phyloP scores from a whole-genome alignment of 805 yeast genomes.

The Suhomyces vadensis region DNA sequence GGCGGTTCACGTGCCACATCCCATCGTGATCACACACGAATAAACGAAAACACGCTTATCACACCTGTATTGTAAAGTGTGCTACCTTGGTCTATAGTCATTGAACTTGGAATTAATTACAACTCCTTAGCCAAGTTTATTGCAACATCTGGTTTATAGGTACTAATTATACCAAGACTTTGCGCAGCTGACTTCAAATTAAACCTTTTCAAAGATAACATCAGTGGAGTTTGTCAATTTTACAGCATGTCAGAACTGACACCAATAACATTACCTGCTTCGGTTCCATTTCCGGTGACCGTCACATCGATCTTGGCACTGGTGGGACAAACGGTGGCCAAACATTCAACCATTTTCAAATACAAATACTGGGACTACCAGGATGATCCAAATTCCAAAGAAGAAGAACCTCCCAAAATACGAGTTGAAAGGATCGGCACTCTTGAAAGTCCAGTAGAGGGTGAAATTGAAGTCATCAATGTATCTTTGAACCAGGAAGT shows the following conservation, averaged over 20 bases:
- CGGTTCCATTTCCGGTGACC: slow-evolving; percentile 68
- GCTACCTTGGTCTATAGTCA: background rate
- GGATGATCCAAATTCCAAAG: slow-evolving; percentile 51
- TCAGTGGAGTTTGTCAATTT: too few relatives aligned
- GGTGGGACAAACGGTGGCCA: slow-evolving; percentile 47
- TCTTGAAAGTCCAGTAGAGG: slow-evolving; percentile 83
- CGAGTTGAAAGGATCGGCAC: slow-evolving; percentile 71
- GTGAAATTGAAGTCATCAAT: slow-evolving; percentile 53
- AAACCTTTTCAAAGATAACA: background rate
- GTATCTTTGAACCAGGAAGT: slow-evolving; percentile 64
- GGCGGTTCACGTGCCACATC: background rate
- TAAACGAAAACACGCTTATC: slow-evolving; percentile 2
- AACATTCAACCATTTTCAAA: slow-evolving; percentile 55
- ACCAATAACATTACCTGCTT: slow-evolving; percentile 55
- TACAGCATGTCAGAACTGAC: slow-evolving; percentile 41
- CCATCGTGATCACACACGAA: slow-evolving; percentile 3
- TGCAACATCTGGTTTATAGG: background rate
- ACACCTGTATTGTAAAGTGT: background rate
- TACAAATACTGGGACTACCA: slow-evolving; percentile 70
- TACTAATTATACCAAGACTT: background rate
- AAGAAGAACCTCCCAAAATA: slow-evolving; percentile 42
- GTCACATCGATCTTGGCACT: slow-evolving; percentile 50
- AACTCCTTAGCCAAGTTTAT: background rate
- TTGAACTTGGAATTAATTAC: background rate
- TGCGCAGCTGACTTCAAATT: background rate